These are phyloP conservation scores for Saccharomyces hybrid DNA, from an alignment of 1,139 yeast genomes.

Conservation along the genomic window DNA sequence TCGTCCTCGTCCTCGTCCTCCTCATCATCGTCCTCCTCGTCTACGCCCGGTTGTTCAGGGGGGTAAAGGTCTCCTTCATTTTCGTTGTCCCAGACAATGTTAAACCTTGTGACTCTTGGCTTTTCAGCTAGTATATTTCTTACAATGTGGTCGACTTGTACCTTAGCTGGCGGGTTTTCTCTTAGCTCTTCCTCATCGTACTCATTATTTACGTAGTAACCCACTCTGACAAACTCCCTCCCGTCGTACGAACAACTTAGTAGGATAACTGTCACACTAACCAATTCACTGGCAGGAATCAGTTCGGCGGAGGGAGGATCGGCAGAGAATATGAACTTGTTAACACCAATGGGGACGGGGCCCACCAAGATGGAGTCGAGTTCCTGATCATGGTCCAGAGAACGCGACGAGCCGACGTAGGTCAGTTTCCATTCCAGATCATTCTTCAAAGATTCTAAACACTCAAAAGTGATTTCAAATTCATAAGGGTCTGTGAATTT, in stretches of 20 bases:
- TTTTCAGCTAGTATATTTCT: slow-evolving; percentile 93
- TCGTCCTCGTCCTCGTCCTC: slow-evolving; percentile 50
- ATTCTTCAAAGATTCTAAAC: slow-evolving; percentile 84
- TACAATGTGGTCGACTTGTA: slow-evolving; percentile 88
- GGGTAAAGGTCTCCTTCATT: slow-evolving; percentile 65
- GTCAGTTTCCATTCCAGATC: slow-evolving; percentile 96
- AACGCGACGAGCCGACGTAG: slow-evolving; percentile 90
- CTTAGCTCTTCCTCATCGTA: slow-evolving; percentile 88
- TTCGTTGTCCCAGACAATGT: slow-evolving; percentile 83
- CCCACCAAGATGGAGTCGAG: slow-evolving; percentile 92
- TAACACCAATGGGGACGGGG: slow-evolving; percentile 95
- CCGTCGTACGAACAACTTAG: slow-evolving; percentile 89
- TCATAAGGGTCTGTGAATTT: slow-evolving; percentile 88
- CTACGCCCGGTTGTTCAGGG: slow-evolving; percentile 61
- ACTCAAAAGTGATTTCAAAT: slow-evolving; percentile 94
- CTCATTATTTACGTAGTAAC: slow-evolving; percentile 94
- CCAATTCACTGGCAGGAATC: slow-evolving; percentile 92
- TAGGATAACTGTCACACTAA: slow-evolving; percentile 86
- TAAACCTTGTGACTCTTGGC: slow-evolving; percentile 93
- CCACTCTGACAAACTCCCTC: slow-evolving; percentile 91
- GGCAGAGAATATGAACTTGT: slow-evolving; percentile 85
- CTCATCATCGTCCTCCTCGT: slow-evolving; percentile 49
- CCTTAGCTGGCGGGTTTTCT: slow-evolving; percentile 85
- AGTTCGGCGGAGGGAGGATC: slow-evolving; percentile 95
- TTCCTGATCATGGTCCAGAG: slow-evolving; percentile 93